phyloP scores from a whole-genome alignment of 768 basidiomycete species.

The Trametes villosa region DNA sequence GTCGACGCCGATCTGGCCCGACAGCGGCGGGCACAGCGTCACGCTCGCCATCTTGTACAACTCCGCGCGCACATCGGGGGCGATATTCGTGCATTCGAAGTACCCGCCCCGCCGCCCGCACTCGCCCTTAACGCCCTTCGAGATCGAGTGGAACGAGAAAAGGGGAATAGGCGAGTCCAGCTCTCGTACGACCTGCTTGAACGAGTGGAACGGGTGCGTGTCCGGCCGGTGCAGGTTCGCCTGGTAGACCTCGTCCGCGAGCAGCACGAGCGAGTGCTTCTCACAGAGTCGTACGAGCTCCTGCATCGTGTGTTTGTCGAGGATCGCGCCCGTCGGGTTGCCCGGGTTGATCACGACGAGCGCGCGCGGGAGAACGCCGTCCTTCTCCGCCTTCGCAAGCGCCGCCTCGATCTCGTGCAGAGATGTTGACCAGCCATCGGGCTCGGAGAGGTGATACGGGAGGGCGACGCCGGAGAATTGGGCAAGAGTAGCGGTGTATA shows the following conservation, averaged over 20 bases:
- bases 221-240: conserved; percentile 76
- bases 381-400: conserved; percentile 63
- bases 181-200: conserved; percentile 83
- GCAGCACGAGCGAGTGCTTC: conserved; percentile 80
- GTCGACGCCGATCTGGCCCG: conserved; percentile 94
- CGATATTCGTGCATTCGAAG: conserved; percentile 89
- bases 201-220: conserved; percentile 83
- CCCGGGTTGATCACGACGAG: conserved; percentile 99
- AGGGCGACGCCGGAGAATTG: conserved; percentile 79
- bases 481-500: conserved; percentile 95
- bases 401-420: conserved; percentile 66
- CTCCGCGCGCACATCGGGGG: conserved; percentile 75
- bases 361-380: conserved; percentile 72
- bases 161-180: conserved; percentile 77
- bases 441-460: conserved; percentile 89
- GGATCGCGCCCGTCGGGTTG: conserved; percentile 92
- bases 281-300: conserved; percentile 85
- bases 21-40: conserved; percentile 84
- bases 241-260: conserved; percentile 99
- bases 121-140: conserved; percentile 95
- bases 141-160: conserved; percentile 96
- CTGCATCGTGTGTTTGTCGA: conserved; percentile 71
- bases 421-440: conserved; percentile 82
- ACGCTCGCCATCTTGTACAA: conserved; percentile 98
- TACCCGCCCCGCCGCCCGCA: conserved; percentile 98